Evolutionary conservation across 1,139 yeast species (phyloP).

Genomic region (Debaryomyces singareniensis): DNA sequence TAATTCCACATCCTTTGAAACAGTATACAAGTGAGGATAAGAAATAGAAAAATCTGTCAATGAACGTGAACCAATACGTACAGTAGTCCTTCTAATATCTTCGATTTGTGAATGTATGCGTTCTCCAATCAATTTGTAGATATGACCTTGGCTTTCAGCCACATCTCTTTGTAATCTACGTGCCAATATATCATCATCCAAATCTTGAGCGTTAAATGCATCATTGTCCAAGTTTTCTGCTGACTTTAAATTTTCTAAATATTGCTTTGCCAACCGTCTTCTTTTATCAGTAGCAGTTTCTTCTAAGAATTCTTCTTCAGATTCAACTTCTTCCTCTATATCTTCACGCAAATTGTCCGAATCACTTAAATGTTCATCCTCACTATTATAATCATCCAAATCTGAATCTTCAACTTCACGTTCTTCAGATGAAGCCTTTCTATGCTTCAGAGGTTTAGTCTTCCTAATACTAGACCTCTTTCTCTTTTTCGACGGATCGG

Average conservation of each 20-base stretch:
- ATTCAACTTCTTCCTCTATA: slow-evolving; percentile 35
- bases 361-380: no score
- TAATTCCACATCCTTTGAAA: slow-evolving; percentile 74
- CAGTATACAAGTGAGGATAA: slow-evolving; percentile 67
- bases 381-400: slow-evolving; percentile 26
- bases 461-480: slow-evolving; percentile 29
- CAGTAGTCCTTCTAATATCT: slow-evolving; percentile 29
- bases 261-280: slow-evolving; percentile 89
- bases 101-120: slow-evolving; percentile 37
- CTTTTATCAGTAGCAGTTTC: slow-evolving; percentile 93
- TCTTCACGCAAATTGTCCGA: slow-evolving; percentile 24
- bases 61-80: slow-evolving; percentile 56
- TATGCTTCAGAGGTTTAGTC: slow-evolving; percentile 9
- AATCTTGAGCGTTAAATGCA: slow-evolving; percentile 86
- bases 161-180: slow-evolving; percentile 81
- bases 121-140: slow-evolving; percentile 63
- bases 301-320: slow-evolving; percentile 63
- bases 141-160: slow-evolving; percentile 80
- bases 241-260: slow-evolving; percentile 67
- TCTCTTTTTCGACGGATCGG: slow-evolving; percentile 53
- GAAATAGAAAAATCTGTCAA: slow-evolving; percentile 47
- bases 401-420: slow-evolving; percentile 38
- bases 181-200: slow-evolving; percentile 80
- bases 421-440: slow-evolving; percentile 7
- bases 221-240: slow-evolving; percentile 44